phyloP scores from a whole-genome alignment of 495 filamentous ascomycete species.

The Penicillium coffeae region DNA sequence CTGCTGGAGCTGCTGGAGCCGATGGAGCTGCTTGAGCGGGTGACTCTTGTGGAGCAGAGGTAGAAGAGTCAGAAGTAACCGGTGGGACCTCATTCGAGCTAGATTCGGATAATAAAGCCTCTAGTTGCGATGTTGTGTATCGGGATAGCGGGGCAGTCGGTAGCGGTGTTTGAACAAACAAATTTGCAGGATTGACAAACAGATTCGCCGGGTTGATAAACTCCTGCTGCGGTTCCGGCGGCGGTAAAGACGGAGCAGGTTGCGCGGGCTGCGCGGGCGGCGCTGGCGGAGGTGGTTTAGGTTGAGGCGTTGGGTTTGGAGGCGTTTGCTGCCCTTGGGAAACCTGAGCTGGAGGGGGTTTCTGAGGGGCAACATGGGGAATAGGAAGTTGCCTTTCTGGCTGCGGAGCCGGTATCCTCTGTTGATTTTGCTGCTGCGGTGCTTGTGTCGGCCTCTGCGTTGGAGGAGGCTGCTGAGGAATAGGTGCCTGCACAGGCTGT shows the following conservation, averaged over 20 bases:
- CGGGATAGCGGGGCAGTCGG: constrained; percentile 28
- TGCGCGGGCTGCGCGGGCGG: constrained; percentile 23
- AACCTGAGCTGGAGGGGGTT: neutral
- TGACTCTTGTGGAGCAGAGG: constrained; percentile 9
- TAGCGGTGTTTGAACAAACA: constrained; percentile 36
- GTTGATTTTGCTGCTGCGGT: constrained; percentile 6
- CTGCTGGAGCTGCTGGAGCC: too few relatives aligned
- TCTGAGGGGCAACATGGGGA: neutral
- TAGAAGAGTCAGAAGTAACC: constrained; percentile 12
- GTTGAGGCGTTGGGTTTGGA: constrained; percentile 13
- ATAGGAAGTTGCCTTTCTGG: constrained; percentile 1
- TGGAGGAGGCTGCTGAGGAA: neutral
- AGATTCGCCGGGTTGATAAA: constrained; percentile 46
- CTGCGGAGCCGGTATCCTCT: constrained; percentile 1
- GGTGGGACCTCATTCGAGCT: constrained; percentile 19
- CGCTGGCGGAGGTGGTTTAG: constrained; percentile 16
- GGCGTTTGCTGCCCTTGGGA: constrained; percentile 1
- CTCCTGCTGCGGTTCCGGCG: constrained; percentile 33
- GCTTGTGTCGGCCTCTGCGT: constrained; percentile 6
- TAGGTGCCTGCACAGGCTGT: neutral
- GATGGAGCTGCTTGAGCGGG: neutral
- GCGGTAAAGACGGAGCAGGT: constrained; percentile 18
- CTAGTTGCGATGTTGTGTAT: constrained; percentile 26
- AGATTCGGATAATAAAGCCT: constrained; percentile 20
- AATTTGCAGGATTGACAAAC: constrained; percentile 41